Evolutionary conservation across 169 alveolate genomes (phyloP).

Genomic region (Eimeria falciformis): DNA sequence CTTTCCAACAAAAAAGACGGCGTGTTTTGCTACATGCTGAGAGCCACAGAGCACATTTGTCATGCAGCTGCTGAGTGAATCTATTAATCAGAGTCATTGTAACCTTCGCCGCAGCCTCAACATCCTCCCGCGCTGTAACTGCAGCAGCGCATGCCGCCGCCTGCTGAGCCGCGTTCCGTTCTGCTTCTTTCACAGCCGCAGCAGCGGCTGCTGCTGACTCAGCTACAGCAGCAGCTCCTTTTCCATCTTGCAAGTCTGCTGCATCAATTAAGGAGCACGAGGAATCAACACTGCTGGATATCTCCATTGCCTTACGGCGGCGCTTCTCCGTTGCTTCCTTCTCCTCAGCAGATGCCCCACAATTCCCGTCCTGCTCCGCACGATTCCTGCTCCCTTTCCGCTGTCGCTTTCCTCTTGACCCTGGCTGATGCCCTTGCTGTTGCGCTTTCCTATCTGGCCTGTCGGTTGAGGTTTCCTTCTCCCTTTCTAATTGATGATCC

Average conservation of each 20-base stretch:
- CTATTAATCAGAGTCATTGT: slow-evolving; percentile 97
- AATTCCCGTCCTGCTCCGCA: slow-evolving; percentile 17
- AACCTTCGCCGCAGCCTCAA: slow-evolving; percentile 23
- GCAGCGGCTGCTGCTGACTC: slow-evolving; percentile 32
- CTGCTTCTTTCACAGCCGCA: slow-evolving; percentile 43
- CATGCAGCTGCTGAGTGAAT: slow-evolving; percentile 90
- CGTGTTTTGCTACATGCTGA: slow-evolving; percentile 67
- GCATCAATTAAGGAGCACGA: not conserved
- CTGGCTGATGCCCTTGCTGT: slow-evolving; percentile 26
- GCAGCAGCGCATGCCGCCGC: slow-evolving; percentile 22
- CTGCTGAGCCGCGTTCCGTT: not conserved
- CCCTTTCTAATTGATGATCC: not conserved
- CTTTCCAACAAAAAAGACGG: slow-evolving; percentile 97
- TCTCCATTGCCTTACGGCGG: not conserved
- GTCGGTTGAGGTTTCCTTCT: not conserved
- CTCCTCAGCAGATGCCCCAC: not conserved
- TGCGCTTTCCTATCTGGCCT: not conserved
- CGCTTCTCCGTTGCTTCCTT: slow-evolving; percentile 37
- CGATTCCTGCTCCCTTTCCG: slow-evolving; percentile 51
- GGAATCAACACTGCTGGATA: not conserved
- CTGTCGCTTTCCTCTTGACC: slow-evolving; percentile 9
- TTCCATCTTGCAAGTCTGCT: not conserved
- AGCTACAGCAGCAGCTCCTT: not conserved
- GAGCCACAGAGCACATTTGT: slow-evolving; percentile 47
- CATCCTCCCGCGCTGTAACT: slow-evolving; percentile 2